phyloP scores from a whole-genome alignment of 2,329 filamentous ascomycete genomes.

The Diaporthe citrichinensis region DNA sequence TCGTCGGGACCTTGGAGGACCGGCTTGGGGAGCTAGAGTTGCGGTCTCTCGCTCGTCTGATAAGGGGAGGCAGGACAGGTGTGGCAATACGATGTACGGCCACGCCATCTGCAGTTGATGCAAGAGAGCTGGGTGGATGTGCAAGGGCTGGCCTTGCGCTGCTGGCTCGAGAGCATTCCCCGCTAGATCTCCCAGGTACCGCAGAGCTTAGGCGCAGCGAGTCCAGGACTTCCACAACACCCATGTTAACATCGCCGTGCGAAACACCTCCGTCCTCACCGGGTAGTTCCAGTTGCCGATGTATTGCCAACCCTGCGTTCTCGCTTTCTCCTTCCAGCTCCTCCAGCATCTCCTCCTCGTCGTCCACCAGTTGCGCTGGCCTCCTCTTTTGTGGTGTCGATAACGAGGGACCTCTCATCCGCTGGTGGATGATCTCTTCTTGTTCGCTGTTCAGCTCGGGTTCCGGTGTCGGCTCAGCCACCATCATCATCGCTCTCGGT shows the following conservation, averaged over 20 bases:
- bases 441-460: conserved; percentile 43
- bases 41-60: neutral
- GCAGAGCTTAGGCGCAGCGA: neutral
- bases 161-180: conserved; percentile 40
- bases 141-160: conserved; percentile 25
- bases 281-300: conserved; percentile 44
- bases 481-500: conserved; percentile 32
- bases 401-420: conserved; percentile 54
- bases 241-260: conserved; percentile 20
- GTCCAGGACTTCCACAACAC: conserved; percentile 34
- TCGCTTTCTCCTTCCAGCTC: conserved; percentile 39
- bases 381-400: conserved; percentile 56
- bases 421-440: conserved; percentile 48
- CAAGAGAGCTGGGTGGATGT: neutral
- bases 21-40: neutral
- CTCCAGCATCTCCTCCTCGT: conserved; percentile 42
- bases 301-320: conserved; percentile 48
- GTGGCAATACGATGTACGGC: neutral
- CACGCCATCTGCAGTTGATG: neutral
- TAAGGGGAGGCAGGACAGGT: too few relatives aligned
- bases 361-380: conserved; percentile 46
- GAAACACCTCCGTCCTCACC: conserved; percentile 35
- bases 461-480: conserved; percentile 14
- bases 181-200: neutral
- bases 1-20: neutral